Evolutionary conservation across 1,284 basidiomycete genomes (phyloP).

Genomic region (Irpex sp.): DNA sequence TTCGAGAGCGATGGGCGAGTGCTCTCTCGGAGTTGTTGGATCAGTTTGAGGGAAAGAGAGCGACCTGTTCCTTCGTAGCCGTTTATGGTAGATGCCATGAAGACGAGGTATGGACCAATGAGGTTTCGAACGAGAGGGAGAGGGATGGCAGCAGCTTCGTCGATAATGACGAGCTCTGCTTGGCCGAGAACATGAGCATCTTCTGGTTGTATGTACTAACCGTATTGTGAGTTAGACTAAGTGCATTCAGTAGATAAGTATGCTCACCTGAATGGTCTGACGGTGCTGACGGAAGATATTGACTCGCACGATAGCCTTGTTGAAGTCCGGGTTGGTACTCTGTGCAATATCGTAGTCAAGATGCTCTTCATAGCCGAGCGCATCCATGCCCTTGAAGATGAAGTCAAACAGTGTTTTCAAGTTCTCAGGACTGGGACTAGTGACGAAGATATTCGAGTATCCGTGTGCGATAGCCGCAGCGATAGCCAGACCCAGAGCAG

Average conservation of each 20-base stretch:
- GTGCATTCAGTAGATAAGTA: neutral
- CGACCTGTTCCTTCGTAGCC: slow-evolving; percentile 99
- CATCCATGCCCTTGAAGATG: slow-evolving; percentile 96
- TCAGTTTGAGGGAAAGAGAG: slow-evolving; percentile 95
- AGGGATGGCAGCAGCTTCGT: slow-evolving; percentile 98
- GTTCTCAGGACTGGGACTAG: slow-evolving; percentile 97
- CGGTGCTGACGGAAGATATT: slow-evolving; percentile 93
- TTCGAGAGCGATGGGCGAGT: slow-evolving; percentile 71
- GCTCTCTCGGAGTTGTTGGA: slow-evolving; percentile 93
- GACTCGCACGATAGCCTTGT: slow-evolving; percentile 94
- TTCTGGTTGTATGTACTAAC: slow-evolving; percentile 94
- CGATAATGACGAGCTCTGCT: slow-evolving; percentile 96
- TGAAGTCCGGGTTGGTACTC: slow-evolving; percentile 92
- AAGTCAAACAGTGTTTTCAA: slow-evolving; percentile 98
- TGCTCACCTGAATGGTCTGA: slow-evolving; percentile 84
- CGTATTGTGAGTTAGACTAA: slow-evolving; percentile 2
- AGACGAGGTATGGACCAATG: slow-evolving; percentile 96
- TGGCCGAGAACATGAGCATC: slow-evolving; percentile 97
- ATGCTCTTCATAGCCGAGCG: slow-evolving; percentile 95
- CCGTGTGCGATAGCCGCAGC: slow-evolving; percentile 92
- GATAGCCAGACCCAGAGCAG: slow-evolving; percentile 91
- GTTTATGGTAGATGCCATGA: slow-evolving; percentile 98
- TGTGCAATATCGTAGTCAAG: slow-evolving; percentile 96
- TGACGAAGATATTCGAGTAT: slow-evolving; percentile 98
- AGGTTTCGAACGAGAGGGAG: slow-evolving; percentile 93